Evolutionary conservation across 805 yeast species (phyloP), one percentile per base, ranked within the genome.

Genomic region (Candida coquimbonensis): DNA sequence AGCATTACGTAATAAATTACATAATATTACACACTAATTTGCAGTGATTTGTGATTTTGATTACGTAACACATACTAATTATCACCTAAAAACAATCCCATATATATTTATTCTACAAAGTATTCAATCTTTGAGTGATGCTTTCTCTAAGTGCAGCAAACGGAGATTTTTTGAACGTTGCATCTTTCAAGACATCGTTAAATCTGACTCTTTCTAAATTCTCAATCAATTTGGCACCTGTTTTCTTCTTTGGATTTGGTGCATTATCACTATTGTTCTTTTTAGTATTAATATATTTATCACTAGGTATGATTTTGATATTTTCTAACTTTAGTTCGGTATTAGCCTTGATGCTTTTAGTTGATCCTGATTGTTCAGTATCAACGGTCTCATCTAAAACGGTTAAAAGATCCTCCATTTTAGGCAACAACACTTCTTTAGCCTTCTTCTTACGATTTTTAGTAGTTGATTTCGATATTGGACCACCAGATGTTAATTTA

Each of bases 91-190:
- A n/a, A n/a, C n/a, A n/a, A n/a, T n/a, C n/a, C n/a, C n/a, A n/a
- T n/a, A n/a, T n/a, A n/a, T 29, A 29, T 29, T 29, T 9, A 19
- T 16, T 8, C 27, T 16, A 39, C 13, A 32, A 13, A 32, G 21
- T 42, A 17, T 53, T 38, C 14, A 52, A 36, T 46, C 59, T 53
- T 32, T 47, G 49, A 4, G 50, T 42, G 36, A 78, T 77, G n/a
- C 82, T 81, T 42, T 74, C 75, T 57, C 75, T 80, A 53, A 87
- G 68, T 3, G 89, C 76, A 36, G 71, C 72, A 57, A 86, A 85
- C 3, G 90, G 87, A 33, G 78, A 73, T 44, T 67, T 61, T 63
- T 80, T 73, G 53, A 81, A 83, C 25, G 65, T 62, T 35, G 70
- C 60, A 54, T 81, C 78, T 43, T 72, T 73, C 48, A 87, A 63